phyloP scores from a whole-genome alignment of 2,329 filamentous ascomycete genomes.

The Didymellaceae sp. region DNA sequence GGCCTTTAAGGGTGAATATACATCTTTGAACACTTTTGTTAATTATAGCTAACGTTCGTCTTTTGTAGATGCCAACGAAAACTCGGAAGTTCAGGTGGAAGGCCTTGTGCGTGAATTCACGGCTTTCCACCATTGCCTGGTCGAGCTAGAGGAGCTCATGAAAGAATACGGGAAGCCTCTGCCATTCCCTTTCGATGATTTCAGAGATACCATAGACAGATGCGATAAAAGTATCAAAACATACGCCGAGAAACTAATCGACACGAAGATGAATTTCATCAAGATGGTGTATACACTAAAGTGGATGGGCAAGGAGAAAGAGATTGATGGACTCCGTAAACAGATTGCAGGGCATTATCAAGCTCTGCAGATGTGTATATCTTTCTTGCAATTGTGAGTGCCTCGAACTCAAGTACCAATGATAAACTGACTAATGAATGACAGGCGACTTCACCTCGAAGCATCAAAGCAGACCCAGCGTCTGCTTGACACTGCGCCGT shows the following conservation, averaged over 20 bases:
- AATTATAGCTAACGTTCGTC: slow-evolving; percentile 8
- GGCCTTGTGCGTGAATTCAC: slow-evolving; percentile 40
- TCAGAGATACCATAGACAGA: slow-evolving; percentile 38
- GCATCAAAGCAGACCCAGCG: slow-evolving; percentile 32
- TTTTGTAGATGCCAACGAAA: slow-evolving; percentile 48
- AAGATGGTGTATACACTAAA: slow-evolving; percentile 41
- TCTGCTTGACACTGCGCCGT: slow-evolving; percentile 16
- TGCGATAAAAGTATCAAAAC: slow-evolving; percentile 40
- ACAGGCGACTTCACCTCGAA: slow-evolving; percentile 38
- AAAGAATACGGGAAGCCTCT: slow-evolving; percentile 41
- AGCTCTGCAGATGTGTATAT: slow-evolving; percentile 41
- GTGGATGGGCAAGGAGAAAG: slow-evolving; percentile 45
- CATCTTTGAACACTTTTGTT: slow-evolving; percentile 6
- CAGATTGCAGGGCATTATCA: slow-evolving; percentile 41
- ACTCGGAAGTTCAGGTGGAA: slow-evolving; percentile 42
- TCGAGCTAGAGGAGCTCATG: slow-evolving; percentile 40
- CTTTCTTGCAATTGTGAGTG: slow-evolving; percentile 40
- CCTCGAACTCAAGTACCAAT: not conserved
- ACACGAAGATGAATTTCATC: slow-evolving; percentile 39
- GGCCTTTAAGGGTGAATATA: slow-evolving; percentile 38
- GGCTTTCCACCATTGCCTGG: slow-evolving; percentile 38
- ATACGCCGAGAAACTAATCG: slow-evolving; percentile 39
- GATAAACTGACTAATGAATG: slow-evolving; percentile 12
- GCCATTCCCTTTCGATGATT: slow-evolving; percentile 39
- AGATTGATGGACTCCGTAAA: slow-evolving; percentile 38